Conservation (phyloP, 768 basidiomycete genomes). For the Agrocybe pediades region DNA sequence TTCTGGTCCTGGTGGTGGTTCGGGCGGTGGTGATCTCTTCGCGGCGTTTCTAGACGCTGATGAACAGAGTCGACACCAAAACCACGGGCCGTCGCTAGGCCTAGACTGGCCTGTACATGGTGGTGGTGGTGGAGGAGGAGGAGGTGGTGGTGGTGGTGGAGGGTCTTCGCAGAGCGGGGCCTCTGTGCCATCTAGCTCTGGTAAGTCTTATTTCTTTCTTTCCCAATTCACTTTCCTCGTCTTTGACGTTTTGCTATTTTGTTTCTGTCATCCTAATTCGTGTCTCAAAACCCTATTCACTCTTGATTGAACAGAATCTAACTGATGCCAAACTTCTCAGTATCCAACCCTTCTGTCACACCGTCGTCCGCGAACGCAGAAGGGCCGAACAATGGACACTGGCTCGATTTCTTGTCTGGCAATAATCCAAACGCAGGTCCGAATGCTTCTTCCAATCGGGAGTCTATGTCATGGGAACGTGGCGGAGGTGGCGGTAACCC, state of each 20-base stretch:
- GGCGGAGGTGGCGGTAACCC: constrained; percentile 16
- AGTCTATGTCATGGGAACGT: constrained; percentile 34
- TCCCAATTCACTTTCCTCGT: neutral
- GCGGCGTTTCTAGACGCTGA: constrained; percentile 30
- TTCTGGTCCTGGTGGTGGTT: constrained; percentile 14
- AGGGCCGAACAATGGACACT: constrained; percentile 20
- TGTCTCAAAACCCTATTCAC: constrained; percentile 4
- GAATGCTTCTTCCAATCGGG: constrained; percentile 11
- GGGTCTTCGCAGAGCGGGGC: constrained; percentile 9
- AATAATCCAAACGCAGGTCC: constrained; percentile 16
- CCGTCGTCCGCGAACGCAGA: constrained; percentile 16
- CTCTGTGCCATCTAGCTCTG: constrained; percentile 20
- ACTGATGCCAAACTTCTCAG: constrained; percentile 12
- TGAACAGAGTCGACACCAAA: constrained; percentile 25
- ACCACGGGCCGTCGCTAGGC: constrained; percentile 18
- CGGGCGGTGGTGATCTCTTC: constrained; percentile 19
- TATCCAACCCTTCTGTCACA: constrained; percentile 13
- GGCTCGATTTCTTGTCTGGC: constrained; percentile 32
- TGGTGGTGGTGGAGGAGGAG: constrained; percentile 5
- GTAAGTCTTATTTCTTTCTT: constrained; percentile 13
- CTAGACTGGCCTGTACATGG: constrained; percentile 40
- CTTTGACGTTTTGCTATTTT: neutral
- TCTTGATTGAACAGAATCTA: constrained; percentile 11
- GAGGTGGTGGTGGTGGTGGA: constrained; percentile 8
- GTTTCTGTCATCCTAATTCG: neutral